Percentiles rank a stretch among this genome's conserved stretches.
Conservation (phyloP, 164 flowering plant genomes). For the Malania oleifera region DNA sequence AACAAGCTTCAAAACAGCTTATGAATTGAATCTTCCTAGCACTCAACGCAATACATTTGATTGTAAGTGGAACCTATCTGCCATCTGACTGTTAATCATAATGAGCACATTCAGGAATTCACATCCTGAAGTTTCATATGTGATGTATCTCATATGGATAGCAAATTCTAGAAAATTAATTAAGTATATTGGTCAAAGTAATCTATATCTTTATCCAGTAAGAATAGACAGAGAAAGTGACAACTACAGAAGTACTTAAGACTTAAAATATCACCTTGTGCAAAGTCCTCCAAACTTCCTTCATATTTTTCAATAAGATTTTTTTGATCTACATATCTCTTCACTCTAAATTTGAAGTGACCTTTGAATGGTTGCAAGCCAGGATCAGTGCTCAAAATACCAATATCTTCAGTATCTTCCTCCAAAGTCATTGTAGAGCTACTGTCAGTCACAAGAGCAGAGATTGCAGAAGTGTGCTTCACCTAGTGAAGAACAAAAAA, state of each 20-base stretch:
- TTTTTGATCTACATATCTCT: slow-evolving; percentile 59
- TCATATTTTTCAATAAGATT: slow-evolving; percentile 65
- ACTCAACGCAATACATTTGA: background rate
- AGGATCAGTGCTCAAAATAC: slow-evolving; percentile 56
- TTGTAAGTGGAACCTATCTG: background rate
- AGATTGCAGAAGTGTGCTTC: slow-evolving; percentile 24
- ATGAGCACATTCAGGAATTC: background rate
- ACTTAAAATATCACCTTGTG: slow-evolving; percentile 50
- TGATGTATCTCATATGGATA: background rate
- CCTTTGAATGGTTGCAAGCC: slow-evolving; percentile 58
- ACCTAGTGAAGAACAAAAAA: slow-evolving; percentile 25
- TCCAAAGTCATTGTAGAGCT: slow-evolving; percentile 33
- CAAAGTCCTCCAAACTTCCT: slow-evolving; percentile 81
- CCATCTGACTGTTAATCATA: background rate
- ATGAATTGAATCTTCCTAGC: background rate
- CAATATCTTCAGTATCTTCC: slow-evolving; percentile 46
- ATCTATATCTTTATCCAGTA: too few relatives aligned
- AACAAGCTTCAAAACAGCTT: background rate
- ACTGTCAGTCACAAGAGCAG: slow-evolving; percentile 45
- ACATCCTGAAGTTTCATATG: background rate
- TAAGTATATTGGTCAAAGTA: too few relatives aligned
- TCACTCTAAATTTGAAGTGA: slow-evolving; percentile 65
- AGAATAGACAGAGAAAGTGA: slow-evolving; percentile 1
- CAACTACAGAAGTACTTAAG: background rate
- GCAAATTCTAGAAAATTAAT: background rate